Base-by-base conservation (phyloP, 805 yeast species). In the Lipomyces chichibuensis region DNA sequence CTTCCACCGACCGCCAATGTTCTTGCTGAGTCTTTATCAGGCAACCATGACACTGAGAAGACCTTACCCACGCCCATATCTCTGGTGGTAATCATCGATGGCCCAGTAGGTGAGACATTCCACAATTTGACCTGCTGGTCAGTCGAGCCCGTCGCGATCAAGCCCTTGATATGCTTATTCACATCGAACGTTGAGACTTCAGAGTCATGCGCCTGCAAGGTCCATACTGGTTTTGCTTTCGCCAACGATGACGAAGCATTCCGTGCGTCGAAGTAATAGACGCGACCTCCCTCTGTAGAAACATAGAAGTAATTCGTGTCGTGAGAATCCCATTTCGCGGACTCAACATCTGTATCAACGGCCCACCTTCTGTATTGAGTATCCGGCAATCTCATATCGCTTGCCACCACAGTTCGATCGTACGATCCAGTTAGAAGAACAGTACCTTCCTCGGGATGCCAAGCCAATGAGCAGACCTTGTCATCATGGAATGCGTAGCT, bases 41-140 rank as follows among this genome's bases (percentile, higher is more conserved):
- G 89, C 2, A 97, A 95, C 82, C 92, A 95, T 9, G 89, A 80
- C 11, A 91, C 82, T 2, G 92, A 83, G 73, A 95, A 85, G 25
- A 94, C 97, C 76, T 92, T 92, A 69, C 99, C 99, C 63, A 92
- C 90, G 72, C 93, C 98, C 73, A 95, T 88, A 79, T 95, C 97
- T 76, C 98, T 87, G 52, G 94, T 87, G 69, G 92, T 81, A 6
- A 92, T 89, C 96, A 95, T 89, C 27, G 94, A 87, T 53, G 99
- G 98, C 8, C 84, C 84, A 52, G 73, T 74, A 17, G 65, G 83
- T 79, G 65, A 79, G 67, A 90, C 83, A 75, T 91, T 90, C 99
- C 99, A 95, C 62, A 95, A 80, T 78, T 95, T 95, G 63, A 92
- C 86, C 13, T 80, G 79, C 78, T 90, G 91, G 74, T 95, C 99